phyloP scores from a whole-genome alignment of 495 filamentous ascomycete species.

The Neurospora sp. region DNA sequence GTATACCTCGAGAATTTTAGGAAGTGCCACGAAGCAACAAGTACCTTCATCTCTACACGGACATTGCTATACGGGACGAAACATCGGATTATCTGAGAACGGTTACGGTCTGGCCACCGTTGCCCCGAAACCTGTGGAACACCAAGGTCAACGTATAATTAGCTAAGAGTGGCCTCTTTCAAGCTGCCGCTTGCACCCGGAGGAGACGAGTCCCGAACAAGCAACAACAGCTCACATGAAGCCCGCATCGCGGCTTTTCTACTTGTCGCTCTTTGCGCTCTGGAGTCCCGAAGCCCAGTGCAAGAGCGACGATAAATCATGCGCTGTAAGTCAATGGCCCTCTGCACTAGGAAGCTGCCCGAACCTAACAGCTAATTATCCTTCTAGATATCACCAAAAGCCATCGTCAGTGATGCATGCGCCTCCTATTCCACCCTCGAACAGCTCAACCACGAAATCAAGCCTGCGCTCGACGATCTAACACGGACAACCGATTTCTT shows the following conservation, averaged over 20 bases:
- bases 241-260: conserved; percentile 58
- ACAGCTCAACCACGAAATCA: conserved; percentile 63
- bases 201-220: neutral
- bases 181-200: neutral
- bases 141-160: neutral
- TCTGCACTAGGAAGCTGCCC: neutral
- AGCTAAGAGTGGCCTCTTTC: neutral
- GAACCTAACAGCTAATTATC: conserved; percentile 23
- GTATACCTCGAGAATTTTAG: neutral
- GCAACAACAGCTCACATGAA: conserved; percentile 40
- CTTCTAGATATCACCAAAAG: conserved; percentile 42
- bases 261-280: conserved; percentile 66
- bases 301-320: conserved; percentile 15
- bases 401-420: conserved; percentile 75
- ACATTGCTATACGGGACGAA: neutral
- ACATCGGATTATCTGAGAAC: neutral
- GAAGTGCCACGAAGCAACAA: neutral
- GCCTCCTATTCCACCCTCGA: conserved; percentile 88
- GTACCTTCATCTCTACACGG: neutral
- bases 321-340: conserved; percentile 33
- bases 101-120: neutral
- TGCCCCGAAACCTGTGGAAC: neutral
- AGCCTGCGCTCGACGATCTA: conserved; percentile 69
- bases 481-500: conserved; percentile 92
- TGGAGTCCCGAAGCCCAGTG: conserved; percentile 44